Percentiles rank a stretch among this genome's conserved stretches.
Evolutionary conservation across 345 rosid genomes (phyloP).

Genomic region (Excoecaria agallocha): DNA sequence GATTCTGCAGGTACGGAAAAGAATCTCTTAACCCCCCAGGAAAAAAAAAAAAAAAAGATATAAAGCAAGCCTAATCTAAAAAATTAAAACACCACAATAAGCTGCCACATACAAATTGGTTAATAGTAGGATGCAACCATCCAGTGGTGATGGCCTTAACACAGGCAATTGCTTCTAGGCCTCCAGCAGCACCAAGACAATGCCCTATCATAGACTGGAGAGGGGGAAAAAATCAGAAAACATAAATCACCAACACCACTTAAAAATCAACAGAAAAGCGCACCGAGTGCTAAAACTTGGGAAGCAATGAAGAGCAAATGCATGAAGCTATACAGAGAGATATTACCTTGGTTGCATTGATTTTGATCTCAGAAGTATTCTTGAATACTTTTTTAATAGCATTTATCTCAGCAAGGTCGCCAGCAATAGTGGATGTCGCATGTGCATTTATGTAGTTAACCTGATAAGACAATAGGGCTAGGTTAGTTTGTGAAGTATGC

Average conservation of each 20-base stretch:
- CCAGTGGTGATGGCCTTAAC: conserved; percentile 90
- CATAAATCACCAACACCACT: conserved; percentile 2
- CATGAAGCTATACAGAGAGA: conserved; percentile 1
- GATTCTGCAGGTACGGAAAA: conserved; percentile 50
- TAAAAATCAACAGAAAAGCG: conserved; percentile 2
- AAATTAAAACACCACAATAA: background rate
- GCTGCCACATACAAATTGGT: conserved; percentile 73
- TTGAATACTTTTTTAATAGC: conserved; percentile 95
- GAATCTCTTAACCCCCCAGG: background rate
- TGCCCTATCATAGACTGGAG: conserved; percentile 98
- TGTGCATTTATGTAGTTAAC: conserved; percentile 97
- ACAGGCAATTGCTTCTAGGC: conserved; percentile 90
- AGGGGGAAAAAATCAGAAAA: conserved; percentile 4
- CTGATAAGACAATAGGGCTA: conserved; percentile 35
- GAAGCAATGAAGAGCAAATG: background rate
- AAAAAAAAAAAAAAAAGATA: background rate
- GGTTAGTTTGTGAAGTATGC: conserved; percentile 5
- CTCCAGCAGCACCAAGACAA: conserved; percentile 98
- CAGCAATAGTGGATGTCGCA: conserved; percentile 96
- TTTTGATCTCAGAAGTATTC: conserved; percentile 75
- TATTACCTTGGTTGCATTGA: conserved; percentile 92
- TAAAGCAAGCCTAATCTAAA: background rate
- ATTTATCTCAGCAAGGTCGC: conserved; percentile 97
- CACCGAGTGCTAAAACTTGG: conserved; percentile 3
- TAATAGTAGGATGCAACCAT: conserved; percentile 93